Evolutionary conservation across 768 basidiomycete species (phyloP).

Genomic region (Crucibulum laeve): DNA sequence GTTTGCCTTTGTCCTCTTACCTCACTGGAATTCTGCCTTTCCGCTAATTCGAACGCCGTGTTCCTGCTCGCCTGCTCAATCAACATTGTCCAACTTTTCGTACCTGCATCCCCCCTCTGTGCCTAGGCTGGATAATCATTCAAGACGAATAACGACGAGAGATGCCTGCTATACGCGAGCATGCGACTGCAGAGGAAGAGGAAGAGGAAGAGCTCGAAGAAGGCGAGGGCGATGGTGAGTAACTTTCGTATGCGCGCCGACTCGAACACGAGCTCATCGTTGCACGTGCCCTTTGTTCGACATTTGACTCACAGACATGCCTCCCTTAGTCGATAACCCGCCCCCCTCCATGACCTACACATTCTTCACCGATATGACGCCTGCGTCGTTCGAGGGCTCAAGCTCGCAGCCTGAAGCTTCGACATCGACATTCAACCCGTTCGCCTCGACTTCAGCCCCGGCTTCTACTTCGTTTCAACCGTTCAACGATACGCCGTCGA

Average conservation of each 20-base stretch:
- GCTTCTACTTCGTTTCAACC: constrained; percentile 15
- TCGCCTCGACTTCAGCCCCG: constrained; percentile 13
- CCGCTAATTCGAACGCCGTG: too few species aligned
- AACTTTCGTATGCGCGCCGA: constrained; percentile 12
- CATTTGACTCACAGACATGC: constrained; percentile 35
- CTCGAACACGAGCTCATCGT: constrained; percentile 22
- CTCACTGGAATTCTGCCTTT: too few species aligned
- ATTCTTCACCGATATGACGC: constrained; percentile 59
- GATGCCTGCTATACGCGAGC: constrained; percentile 30
- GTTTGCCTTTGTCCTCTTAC: too few species aligned
- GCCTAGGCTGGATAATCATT: too few species aligned
- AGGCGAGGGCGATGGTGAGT: constrained; percentile 19
- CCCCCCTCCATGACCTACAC: constrained; percentile 52
- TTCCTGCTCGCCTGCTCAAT: too few species aligned
- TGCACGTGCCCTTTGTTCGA: constrained; percentile 6
- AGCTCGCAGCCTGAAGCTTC: constrained; percentile 21
- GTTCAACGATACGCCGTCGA: constrained; percentile 12
- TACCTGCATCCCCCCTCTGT: too few species aligned
- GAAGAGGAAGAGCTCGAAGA: constrained; percentile 16
- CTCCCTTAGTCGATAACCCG: constrained; percentile 50
- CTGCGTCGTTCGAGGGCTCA: constrained; percentile 36
- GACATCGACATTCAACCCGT: constrained; percentile 16
- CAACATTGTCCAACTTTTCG: too few species aligned
- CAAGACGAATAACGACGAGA: too few species aligned
- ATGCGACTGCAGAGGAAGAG: constrained; percentile 20